Evolutionary conservation across 2,329 filamentous ascomycete species (phyloP).

Genomic region (Pestalotiopsis sp.): DNA sequence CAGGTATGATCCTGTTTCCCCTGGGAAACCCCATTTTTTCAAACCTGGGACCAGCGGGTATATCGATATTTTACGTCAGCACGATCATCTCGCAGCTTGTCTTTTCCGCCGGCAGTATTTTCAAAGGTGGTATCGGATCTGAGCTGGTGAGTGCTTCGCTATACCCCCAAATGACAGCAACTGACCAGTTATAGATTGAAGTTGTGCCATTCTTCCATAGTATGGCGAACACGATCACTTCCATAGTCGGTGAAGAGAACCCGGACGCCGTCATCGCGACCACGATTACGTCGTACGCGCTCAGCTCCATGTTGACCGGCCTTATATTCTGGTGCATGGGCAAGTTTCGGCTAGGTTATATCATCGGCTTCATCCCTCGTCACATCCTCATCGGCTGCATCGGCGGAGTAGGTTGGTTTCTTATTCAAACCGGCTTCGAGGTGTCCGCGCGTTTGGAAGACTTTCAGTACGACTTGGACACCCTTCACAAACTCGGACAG

Average conservation of each 20-base stretch:
- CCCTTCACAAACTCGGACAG: slow-evolving; percentile 72
- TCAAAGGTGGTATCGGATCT: slow-evolving; percentile 88
- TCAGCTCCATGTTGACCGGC: slow-evolving; percentile 89
- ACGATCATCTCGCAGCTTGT: slow-evolving; percentile 92
- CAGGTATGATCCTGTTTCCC: slow-evolving; percentile 91
- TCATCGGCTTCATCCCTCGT: slow-evolving; percentile 95
- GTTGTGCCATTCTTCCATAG: slow-evolving; percentile 99
- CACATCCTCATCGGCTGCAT: slow-evolving; percentile 98
- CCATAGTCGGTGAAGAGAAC: slow-evolving; percentile 74
- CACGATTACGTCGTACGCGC: slow-evolving; percentile 85
- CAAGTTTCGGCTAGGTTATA: slow-evolving; percentile 80
- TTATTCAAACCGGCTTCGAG: slow-evolving; percentile 88
- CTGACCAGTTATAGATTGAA: slow-evolving; percentile 66
- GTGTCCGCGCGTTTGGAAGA: slow-evolving; percentile 88
- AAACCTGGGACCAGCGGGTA: slow-evolving; percentile 84
- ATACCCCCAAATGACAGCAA: background rate
- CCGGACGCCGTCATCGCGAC: slow-evolving; percentile 88
- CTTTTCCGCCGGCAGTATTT: slow-evolving; percentile 84
- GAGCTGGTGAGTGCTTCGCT: slow-evolving; percentile 66
- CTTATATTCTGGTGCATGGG: slow-evolving; percentile 91
- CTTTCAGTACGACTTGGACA: slow-evolving; percentile 77
- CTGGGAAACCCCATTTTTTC: slow-evolving; percentile 84
- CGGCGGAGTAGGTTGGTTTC: slow-evolving; percentile 93
- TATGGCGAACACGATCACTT: slow-evolving; percentile 89
- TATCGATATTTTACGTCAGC: slow-evolving; percentile 98